These are phyloP conservation scores for maize (Zea mays) DNA, from an alignment of 176 grass and related monocot species.

Conservation along the genomic window DNA sequence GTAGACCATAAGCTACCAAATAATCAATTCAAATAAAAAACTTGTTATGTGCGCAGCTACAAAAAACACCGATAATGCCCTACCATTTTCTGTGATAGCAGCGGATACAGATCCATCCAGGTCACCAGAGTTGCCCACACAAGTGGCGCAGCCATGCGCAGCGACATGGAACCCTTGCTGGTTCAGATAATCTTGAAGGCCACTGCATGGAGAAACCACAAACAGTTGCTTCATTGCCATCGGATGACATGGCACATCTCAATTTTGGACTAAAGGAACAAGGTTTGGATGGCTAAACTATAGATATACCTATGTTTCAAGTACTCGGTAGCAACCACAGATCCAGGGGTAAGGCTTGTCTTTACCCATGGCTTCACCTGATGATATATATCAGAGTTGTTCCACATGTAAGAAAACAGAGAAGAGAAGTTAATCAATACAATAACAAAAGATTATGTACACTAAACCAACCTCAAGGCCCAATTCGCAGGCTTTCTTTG, in stretches of 20 bases:
- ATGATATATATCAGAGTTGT: neutral
- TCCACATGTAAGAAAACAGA: neutral
- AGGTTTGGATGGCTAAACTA: neutral
- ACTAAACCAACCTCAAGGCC: conserved; percentile 41
- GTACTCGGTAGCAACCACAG: conserved; percentile 57
- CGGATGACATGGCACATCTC: neutral
- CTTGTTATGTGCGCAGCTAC: too few relatives aligned
- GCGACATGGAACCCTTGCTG: conserved; percentile 58
- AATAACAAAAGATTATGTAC: neutral
- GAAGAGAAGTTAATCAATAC: neutral
- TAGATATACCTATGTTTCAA: conserved; percentile 50
- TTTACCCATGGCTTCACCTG: conserved; percentile 79
- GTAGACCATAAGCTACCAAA: neutral
- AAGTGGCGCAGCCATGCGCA: conserved; percentile 53
- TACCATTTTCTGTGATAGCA: conserved; percentile 65
- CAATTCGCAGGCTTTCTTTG: conserved; percentile 60
- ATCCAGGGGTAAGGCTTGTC: conserved; percentile 68
- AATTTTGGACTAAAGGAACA: too few relatives aligned
- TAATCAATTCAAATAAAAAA: neutral
- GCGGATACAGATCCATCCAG: conserved; percentile 53
- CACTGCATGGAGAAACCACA: conserved; percentile 33
- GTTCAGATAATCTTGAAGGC: conserved; percentile 57
- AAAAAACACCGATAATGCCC: neutral
- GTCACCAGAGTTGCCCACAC: conserved; percentile 62
- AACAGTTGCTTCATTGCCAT: neutral